These are phyloP conservation scores for Thinopyrum elongatum DNA, from an alignment of 176 grass and related monocot species.

Conservation along the genomic window DNA sequence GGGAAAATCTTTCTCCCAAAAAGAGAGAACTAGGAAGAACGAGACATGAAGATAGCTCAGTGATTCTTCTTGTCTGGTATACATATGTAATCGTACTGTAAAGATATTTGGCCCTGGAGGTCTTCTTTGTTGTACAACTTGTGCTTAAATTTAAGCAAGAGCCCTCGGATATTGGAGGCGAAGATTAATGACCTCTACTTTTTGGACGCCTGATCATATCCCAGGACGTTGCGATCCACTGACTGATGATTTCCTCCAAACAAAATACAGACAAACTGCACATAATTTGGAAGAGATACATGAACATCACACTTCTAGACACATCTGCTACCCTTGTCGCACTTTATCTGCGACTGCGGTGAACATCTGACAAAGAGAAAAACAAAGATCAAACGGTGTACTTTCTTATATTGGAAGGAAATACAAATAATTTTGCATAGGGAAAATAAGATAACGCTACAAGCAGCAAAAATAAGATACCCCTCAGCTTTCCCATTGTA, in stretches of 20 bases:
- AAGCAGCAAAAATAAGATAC: neutral
- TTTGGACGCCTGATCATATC: neutral
- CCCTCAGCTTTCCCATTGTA: neutral
- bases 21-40: too few relatives aligned
- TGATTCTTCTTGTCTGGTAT: too few relatives aligned
- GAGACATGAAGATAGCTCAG: too few relatives aligned
- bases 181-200: neutral
- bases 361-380: neutral
- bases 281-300: constrained; percentile 14
- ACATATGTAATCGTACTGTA: neutral
- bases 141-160: neutral
- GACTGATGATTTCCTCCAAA: neutral
- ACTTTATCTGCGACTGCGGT: neutral
- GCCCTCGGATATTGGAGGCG: too few relatives aligned
- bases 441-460: neutral
- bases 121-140: neutral
- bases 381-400: too few relatives aligned
- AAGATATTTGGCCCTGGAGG: neutral
- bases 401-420: too few relatives aligned
- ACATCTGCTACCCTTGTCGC: neutral
- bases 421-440: neutral
- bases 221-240: neutral
- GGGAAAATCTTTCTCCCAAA: too few relatives aligned
- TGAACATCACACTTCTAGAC: neutral
- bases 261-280: neutral